Base-by-base conservation (phyloP, 768 basidiomycete species). In the Holtermannia corniformis region DNA sequence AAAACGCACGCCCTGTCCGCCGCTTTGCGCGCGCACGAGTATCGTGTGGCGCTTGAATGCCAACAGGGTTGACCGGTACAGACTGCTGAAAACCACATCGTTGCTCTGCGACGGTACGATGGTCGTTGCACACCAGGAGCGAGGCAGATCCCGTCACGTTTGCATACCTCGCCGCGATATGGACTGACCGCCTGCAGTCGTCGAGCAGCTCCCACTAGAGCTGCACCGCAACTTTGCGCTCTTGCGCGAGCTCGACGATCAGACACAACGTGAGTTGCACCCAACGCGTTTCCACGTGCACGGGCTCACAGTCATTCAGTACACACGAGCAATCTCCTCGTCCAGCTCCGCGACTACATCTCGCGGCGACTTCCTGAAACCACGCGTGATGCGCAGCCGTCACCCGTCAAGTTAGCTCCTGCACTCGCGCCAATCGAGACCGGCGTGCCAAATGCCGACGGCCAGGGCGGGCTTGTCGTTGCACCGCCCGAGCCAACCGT, bases 141-240 rank as follows among this genome's bases (percentile, higher is more conserved):
- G n/a, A n/a, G n/a, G n/a, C n/a, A n/a, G n/a, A n/a, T n/a, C n/a
- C n/a, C n/a, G n/a, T n/a, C n/a, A n/a, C n/a, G n/a, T n/a, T n/a
- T n/a, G n/a, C n/a, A n/a, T n/a, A n/a, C n/a, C n/a, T n/a, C n/a
- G n/a, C n/a, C n/a, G n/a, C n/a, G n/a, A n/a, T n/a, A n/a, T 3
- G 3, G 20, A 25, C 7, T 7, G 32, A 37, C 32, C 7, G 10
- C 16, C 16, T 37, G 7, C 40, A 62, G 60, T 62, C 27, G 67
- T 73, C 5, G 72, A 73, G 51, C 72, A 73, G 43, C 56, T 73
- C 13, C 72, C 72, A 14, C 53, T 73, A 41, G 72, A 73, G 32
- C 58, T 73, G 47, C 70, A 73, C 50, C 54, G 72, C 25, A 73
- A 70, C 49, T 70, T 71, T 46, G 58, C 68, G 23, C 52, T 73